Conservation (phyloP, 2,329 filamentous ascomycete species). For the Ophiostoma ulmi region DNA sequence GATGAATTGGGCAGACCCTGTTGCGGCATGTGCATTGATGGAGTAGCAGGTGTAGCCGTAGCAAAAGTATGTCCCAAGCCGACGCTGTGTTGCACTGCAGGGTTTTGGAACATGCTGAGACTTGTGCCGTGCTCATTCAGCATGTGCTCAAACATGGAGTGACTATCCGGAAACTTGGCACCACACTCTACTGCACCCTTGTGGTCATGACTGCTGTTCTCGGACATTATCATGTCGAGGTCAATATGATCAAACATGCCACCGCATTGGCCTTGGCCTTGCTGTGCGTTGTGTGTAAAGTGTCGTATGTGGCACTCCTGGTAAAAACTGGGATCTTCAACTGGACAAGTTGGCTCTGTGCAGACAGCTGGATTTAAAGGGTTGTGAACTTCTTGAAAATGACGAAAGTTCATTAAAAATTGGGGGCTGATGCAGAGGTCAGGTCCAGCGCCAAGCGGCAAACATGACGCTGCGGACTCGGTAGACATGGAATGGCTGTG, state of each 20-base stretch:
- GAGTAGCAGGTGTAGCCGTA: conserved; percentile 17
- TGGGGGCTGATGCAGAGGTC: conserved; percentile 28
- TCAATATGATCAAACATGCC: conserved; percentile 25
- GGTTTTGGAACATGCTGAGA: conserved; percentile 17
- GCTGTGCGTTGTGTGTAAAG: not conserved
- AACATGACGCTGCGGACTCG: conserved; percentile 8
- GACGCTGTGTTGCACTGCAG: conserved; percentile 4
- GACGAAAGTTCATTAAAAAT: conserved; percentile 28
- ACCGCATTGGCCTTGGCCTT: not conserved
- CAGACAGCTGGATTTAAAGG: conserved; percentile 26
- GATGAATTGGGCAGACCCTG: not conserved
- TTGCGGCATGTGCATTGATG: conserved; percentile 10
- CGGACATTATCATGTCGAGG: conserved; percentile 18
- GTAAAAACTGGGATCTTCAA: conserved; percentile 29
- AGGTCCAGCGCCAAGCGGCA: conserved; percentile 21
- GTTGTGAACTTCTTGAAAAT: conserved; percentile 27
- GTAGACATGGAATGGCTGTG: conserved; percentile 2
- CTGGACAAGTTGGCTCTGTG: conserved; percentile 24
- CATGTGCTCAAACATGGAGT: conserved; percentile 29
- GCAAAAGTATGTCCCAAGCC: conserved; percentile 18
- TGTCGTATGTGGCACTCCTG: conserved; percentile 28
- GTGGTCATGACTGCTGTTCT: conserved; percentile 6
- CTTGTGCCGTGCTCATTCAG: conserved; percentile 25
- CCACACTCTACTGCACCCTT: conserved; percentile 25
- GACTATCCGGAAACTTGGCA: conserved; percentile 27